A percentile compares a stretch with the other conserved stretches of the same genome.
phyloP scores from a whole-genome alignment of 345 rosid species.

The Gossypium bickii region DNA sequence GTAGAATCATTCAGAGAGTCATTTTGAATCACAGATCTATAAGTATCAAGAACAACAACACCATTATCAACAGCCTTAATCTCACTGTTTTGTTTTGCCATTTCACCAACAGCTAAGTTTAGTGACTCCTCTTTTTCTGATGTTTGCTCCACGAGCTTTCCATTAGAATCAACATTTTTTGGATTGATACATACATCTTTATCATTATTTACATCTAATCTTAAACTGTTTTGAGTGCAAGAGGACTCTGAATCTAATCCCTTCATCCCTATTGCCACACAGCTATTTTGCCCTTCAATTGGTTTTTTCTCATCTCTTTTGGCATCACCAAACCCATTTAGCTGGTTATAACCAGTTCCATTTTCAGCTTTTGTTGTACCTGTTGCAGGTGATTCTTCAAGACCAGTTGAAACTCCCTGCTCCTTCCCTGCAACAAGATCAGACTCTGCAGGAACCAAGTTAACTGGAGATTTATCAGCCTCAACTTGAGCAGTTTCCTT shows the following conservation, averaged over 20 bases:
- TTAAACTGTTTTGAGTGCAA: slow-evolving; percentile 44
- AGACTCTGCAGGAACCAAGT: slow-evolving; percentile 37
- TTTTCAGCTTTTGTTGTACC: slow-evolving; percentile 34
- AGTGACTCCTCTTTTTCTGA: slow-evolving; percentile 39
- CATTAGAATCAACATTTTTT: slow-evolving; percentile 41
- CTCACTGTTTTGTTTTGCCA: slow-evolving; percentile 39
- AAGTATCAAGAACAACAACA: slow-evolving; percentile 29
- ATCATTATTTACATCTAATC: slow-evolving; percentile 51
- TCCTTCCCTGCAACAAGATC: slow-evolving; percentile 40
- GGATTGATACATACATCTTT: slow-evolving; percentile 34
- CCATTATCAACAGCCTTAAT: slow-evolving; percentile 29
- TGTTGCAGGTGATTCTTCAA: slow-evolving; percentile 32
- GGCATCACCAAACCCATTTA: slow-evolving; percentile 39
- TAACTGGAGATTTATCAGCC: slow-evolving; percentile 25
- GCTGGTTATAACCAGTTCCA: slow-evolving; percentile 30
- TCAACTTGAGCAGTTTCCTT: slow-evolving; percentile 28
- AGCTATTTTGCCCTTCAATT: slow-evolving; percentile 38
- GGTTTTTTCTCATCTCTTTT: slow-evolving; percentile 33
- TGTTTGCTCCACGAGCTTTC: slow-evolving; percentile 27
- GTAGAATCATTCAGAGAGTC: slow-evolving; percentile 23
- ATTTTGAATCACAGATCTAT: slow-evolving; percentile 24
- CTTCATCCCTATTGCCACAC: slow-evolving; percentile 37
- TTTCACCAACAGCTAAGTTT: slow-evolving; percentile 40
- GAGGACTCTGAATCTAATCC: slow-evolving; percentile 65
- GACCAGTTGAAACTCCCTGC: slow-evolving; percentile 33